Evolutionary conservation across 1,284 basidiomycete species (phyloP).

Genomic region (Ganoderma sinense): DNA sequence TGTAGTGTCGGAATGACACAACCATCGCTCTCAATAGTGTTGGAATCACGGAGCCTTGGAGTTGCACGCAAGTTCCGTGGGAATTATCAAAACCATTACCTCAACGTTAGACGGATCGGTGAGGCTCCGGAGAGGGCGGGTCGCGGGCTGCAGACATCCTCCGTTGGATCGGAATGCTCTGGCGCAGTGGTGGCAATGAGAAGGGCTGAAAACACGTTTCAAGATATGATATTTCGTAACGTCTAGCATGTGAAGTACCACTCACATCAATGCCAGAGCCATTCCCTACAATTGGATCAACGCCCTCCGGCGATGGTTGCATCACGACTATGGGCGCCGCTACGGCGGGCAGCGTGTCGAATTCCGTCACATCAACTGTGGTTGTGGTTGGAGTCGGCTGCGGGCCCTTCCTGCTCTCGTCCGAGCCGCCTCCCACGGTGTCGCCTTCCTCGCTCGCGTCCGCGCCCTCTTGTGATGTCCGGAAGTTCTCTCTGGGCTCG

Average conservation of each 20-base stretch:
- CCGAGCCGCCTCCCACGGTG: background rate
- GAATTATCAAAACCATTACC: background rate
- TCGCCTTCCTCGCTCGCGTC: background rate
- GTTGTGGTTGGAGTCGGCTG: background rate
- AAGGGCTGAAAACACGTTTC: background rate
- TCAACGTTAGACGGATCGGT: background rate
- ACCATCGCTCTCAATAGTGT: background rate
- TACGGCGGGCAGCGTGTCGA: background rate
- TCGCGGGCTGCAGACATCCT: background rate
- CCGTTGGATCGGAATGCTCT: background rate
- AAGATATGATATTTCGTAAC: background rate
- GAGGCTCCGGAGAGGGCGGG: background rate
- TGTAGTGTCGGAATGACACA: background rate
- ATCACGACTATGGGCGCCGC: background rate
- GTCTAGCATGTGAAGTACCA: background rate
- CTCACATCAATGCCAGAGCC: background rate
- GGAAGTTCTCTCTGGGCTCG: conserved; percentile 10
- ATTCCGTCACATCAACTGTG: background rate
- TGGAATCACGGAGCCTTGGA: background rate
- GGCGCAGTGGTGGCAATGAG: background rate
- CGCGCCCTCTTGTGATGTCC: background rate
- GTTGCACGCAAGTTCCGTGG: background rate
- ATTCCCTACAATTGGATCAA: background rate
- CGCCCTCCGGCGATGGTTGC: background rate
- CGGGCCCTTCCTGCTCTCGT: background rate